Conservation (phyloP, 371 early-diverging fungal genomes). For the Mucor ambiguus region DNA sequence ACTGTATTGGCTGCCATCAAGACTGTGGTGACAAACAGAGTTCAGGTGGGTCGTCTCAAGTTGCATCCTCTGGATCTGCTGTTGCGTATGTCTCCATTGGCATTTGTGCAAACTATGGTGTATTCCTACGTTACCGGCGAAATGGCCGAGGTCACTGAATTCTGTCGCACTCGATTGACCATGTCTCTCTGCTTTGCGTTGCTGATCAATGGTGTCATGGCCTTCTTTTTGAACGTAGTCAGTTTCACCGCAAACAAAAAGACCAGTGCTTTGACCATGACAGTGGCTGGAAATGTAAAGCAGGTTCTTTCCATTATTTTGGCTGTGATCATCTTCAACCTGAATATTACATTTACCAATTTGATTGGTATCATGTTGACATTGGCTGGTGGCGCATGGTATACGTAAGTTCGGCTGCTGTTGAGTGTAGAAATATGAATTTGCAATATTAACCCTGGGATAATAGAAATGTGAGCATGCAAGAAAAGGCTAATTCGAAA, state of each 20-base stretch:
- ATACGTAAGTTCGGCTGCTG: constrained; percentile 33
- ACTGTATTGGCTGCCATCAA: constrained; percentile 81
- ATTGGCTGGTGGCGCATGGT: constrained; percentile 77
- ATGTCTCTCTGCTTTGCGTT: constrained; percentile 46
- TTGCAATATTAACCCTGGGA: background rate
- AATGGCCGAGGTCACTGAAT: constrained; percentile 52
- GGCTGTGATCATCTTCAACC: constrained; percentile 75
- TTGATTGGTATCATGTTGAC: constrained; percentile 79
- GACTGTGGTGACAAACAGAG: constrained; percentile 81
- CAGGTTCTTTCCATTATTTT: constrained; percentile 81
- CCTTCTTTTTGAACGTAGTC: constrained; percentile 81
- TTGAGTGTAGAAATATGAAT: background rate
- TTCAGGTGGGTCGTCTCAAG: constrained; percentile 78
- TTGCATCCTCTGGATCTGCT: constrained; percentile 84
- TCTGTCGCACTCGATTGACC: constrained; percentile 42
- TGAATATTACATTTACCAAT: constrained; percentile 65
- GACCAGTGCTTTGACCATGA: constrained; percentile 84
- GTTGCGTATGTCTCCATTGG: constrained; percentile 80
- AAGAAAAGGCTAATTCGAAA: constrained; percentile 5
- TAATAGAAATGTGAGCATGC: constrained; percentile 3
- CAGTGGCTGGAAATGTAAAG: constrained; percentile 87
- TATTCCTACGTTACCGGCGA: constrained; percentile 76
- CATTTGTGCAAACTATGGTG: constrained; percentile 73
- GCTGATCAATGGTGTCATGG: constrained; percentile 75
- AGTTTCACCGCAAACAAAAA: constrained; percentile 85